phyloP scores from a whole-genome alignment of 2,329 filamentous ascomycete genomes.

The Pseudopyricularia cyperi region DNA sequence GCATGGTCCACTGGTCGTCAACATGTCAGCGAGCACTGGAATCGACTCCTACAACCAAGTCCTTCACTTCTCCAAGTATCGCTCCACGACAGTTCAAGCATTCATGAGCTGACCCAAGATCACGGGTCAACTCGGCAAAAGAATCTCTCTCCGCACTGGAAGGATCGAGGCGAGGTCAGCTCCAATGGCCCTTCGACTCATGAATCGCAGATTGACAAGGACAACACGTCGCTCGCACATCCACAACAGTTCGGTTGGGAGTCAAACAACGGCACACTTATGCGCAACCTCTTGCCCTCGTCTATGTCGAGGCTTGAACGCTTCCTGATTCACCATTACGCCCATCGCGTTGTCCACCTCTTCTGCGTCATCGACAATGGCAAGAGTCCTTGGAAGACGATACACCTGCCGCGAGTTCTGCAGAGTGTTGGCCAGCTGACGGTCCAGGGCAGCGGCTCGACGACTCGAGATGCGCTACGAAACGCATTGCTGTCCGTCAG shows the following conservation, averaged over 20 bases:
- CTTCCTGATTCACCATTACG: background rate
- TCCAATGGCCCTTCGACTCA: background rate
- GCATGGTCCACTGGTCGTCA: background rate
- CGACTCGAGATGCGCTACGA: background rate
- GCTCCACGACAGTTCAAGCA: background rate
- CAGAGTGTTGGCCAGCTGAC: background rate
- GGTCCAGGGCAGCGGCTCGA: background rate
- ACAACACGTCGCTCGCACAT: background rate
- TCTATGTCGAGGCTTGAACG: background rate
- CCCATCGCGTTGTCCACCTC: background rate
- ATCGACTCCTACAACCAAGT: background rate
- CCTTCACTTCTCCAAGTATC: background rate
- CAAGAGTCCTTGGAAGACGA: background rate
- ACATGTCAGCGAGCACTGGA: background rate
- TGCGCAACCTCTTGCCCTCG: too few species aligned
- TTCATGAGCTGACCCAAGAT: background rate
- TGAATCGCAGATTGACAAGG: background rate
- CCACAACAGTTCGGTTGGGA: too few species aligned
- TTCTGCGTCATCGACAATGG: background rate
- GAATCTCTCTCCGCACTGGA: background rate
- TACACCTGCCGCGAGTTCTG: background rate
- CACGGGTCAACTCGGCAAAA: background rate
- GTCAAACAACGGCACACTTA: too few species aligned
- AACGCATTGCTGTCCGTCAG: background rate
- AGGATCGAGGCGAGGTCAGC: background rate